Evolutionary conservation across 805 yeast genomes (phyloP).

Genomic region (Yueomyces sp.): DNA sequence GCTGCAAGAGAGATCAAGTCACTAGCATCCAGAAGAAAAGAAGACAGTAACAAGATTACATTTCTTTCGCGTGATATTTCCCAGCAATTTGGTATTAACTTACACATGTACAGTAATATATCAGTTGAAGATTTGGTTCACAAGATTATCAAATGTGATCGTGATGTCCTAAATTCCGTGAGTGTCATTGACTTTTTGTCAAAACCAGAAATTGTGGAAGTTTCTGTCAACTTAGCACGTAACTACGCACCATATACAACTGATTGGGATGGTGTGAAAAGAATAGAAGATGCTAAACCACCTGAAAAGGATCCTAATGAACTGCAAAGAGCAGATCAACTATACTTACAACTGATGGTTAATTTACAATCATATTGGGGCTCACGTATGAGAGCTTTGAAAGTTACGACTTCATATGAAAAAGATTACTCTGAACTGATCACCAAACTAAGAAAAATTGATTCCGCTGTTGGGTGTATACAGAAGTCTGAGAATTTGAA

Average conservation of each 20-base stretch:
- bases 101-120: constrained; percentile 58
- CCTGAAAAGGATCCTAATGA: constrained; percentile 65
- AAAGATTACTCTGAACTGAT: constrained; percentile 67
- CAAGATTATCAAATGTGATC: constrained; percentile 67
- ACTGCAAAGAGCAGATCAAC: constrained; percentile 75
- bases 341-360: constrained; percentile 70
- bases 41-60: constrained; percentile 42
- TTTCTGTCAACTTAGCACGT: constrained; percentile 55
- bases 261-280: constrained; percentile 41
- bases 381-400: constrained; percentile 74
- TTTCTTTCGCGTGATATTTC: constrained; percentile 74
- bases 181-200: constrained; percentile 78
- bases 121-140: constrained; percentile 52
- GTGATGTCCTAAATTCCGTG: constrained; percentile 50
- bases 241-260: constrained; percentile 71
- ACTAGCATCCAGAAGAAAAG: constrained; percentile 32
- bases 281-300: constrained; percentile 26
- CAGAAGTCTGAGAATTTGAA: constrained; percentile 54
- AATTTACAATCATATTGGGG: constrained; percentile 86
- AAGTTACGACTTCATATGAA: constrained; percentile 55
- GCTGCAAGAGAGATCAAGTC: constrained; percentile 65
- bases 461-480: constrained; percentile 57
- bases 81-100: constrained; percentile 89
- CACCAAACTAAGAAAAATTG: constrained; percentile 53
- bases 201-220: constrained; percentile 61